These are phyloP conservation scores for Tremellales sp. DNA, from an alignment of 1,284 basidiomycete genomes.

Conservation along the genomic window DNA sequence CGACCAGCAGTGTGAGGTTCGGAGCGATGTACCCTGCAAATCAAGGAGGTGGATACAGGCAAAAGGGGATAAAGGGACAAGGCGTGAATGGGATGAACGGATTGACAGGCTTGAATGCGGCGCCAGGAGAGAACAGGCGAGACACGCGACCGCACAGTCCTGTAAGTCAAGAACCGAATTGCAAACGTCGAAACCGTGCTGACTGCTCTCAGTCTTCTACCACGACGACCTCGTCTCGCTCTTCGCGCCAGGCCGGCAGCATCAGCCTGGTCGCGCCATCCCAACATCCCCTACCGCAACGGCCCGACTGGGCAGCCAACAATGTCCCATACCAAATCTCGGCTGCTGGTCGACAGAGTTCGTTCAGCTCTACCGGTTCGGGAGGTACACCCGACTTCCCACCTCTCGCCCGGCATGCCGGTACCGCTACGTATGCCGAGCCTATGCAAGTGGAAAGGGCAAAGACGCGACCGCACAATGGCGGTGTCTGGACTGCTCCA, in stretches of 20 bases:
- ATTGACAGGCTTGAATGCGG: constrained; percentile 3
- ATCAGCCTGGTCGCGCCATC: constrained; percentile 32
- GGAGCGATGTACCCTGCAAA: constrained; percentile 38
- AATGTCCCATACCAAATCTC: constrained; percentile 44
- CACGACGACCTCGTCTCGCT: constrained; percentile 40
- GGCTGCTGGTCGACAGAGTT: constrained; percentile 16
- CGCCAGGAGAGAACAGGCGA: constrained; percentile 5
- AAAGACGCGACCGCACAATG: constrained; percentile 18
- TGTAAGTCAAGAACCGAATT: constrained; percentile 17
- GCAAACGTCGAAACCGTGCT: neutral
- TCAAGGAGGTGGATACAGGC: constrained; percentile 30
- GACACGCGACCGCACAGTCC: constrained; percentile 41
- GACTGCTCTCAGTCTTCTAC: constrained; percentile 14
- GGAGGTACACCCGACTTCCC: constrained; percentile 36
- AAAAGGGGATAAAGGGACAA: constrained; percentile 34
- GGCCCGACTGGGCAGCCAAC: constrained; percentile 45
- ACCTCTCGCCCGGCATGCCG: constrained; percentile 19
- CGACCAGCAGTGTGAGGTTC: constrained; percentile 38
- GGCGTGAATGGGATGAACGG: constrained; percentile 24
- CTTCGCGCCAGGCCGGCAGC: constrained; percentile 31
- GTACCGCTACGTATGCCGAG: constrained; percentile 28
- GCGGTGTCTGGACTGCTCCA: constrained; percentile 32
- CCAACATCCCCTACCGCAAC: constrained; percentile 41
- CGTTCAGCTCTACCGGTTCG: too few relatives aligned
- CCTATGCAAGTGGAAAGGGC: constrained; percentile 44